Conservation (phyloP, 345 rosid genomes). For the Eucalyptus curtisii region DNA sequence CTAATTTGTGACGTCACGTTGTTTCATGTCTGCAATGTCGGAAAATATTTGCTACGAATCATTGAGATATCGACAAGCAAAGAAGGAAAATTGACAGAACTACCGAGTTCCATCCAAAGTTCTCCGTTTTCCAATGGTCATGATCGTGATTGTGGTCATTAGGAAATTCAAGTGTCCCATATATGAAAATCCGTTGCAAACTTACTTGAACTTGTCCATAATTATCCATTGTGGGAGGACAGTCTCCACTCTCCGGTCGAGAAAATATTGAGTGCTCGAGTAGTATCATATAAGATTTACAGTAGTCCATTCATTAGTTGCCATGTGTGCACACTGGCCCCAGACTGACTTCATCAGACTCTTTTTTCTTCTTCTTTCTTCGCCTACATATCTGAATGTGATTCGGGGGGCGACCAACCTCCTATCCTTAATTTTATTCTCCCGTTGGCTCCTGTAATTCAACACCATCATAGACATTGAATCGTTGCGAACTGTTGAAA, state of each 20-base stretch:
- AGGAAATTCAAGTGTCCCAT: not conserved
- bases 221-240: too few relatives aligned
- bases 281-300: too few relatives aligned
- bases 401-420: too few relatives aligned
- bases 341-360: too few relatives aligned
- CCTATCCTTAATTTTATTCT: not conserved
- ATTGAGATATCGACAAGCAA: not conserved
- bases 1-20: not conserved
- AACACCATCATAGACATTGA: not conserved
- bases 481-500: fast-evolving
- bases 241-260: too few relatives aligned
- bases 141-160: not conserved
- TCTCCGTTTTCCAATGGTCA: not conserved
- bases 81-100: not conserved
- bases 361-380: too few relatives aligned
- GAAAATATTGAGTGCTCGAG: too few relatives aligned
- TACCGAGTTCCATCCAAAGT: not conserved
- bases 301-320: too few relatives aligned
- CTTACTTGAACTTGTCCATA: not conserved
- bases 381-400: fast-evolving
- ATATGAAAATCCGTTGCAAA: not conserved
- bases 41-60: not conserved
- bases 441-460: not conserved
- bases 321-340: too few relatives aligned
- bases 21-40: not conserved